Base-by-base conservation (phyloP, 2,329 filamentous ascomycete genomes). In the Torrubiella hemipterigena region DNA sequence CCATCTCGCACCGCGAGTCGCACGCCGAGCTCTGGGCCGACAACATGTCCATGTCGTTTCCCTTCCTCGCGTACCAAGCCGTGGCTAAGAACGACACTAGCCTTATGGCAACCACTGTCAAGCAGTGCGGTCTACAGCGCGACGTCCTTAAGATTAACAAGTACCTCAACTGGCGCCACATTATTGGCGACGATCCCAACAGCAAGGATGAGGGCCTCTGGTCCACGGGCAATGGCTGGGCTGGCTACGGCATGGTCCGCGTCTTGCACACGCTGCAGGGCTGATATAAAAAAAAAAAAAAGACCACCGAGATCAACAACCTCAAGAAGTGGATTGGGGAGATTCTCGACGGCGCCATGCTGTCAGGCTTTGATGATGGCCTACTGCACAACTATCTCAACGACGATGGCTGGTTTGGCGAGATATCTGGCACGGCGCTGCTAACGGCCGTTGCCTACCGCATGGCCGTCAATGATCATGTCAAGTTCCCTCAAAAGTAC, bases 11-110 rank as follows among this genome's bases (percentile, higher is more conserved):
- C 17, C 27, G 36, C 11, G 18, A 27, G 4, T 30, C 35, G 23
- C 27, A 36, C 19, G 27, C 26, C 6, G 36, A 38, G 33, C 30
- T 38, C 10, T 38, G 36, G 36, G 36, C 36, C n/a, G 36, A 38
- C 19, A 38, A 38, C 20, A 30, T 38, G 33, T 33, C 36, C 24
- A 38, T 38, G 36, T 38, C 36, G 6, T 36, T 38, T 14, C 36
- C 36, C 13, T 38, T 38, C 21, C 22, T 20, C 9, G 17, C 17
- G 3, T 32, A 30, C 10, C 7, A 30, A 13, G 33, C 36, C 17
- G 36, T 38, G 10, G 13, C 29, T 19, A 27, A 36, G 10, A 38
- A 38, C 7, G 29, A 36, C 27, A 9, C 22, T 6, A 27, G 23
- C 13, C 17, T 35, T 9, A 35, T 38, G 32, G 15, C 24, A 14